phyloP scores from a whole-genome alignment of 2,329 filamentous ascomycete genomes.

The Akanthomyces uredinophilus region DNA sequence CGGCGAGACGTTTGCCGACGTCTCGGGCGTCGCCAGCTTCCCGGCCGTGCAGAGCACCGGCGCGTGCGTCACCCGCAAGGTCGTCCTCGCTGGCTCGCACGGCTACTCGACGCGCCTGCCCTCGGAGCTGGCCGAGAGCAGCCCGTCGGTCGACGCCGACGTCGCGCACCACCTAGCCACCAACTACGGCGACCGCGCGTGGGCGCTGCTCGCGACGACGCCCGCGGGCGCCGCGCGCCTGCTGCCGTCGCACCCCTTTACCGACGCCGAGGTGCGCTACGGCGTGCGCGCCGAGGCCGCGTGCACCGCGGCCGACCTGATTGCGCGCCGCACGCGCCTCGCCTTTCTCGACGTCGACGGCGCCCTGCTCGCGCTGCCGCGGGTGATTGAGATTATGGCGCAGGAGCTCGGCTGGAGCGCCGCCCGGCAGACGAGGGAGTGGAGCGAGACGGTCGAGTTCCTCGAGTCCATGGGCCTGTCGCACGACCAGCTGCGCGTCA shows the following conservation, averaged over 20 bases:
- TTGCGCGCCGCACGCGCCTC: conserved; percentile 64
- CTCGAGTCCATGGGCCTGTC: conserved; percentile 41
- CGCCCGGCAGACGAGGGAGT: conserved; percentile 49
- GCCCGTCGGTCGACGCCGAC: conserved; percentile 30
- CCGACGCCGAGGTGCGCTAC: conserved; percentile 69
- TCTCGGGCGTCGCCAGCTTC: conserved; percentile 55
- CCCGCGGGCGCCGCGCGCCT: conserved; percentile 55
- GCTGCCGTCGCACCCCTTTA: conserved; percentile 62
- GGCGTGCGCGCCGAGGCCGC: conserved; percentile 68
- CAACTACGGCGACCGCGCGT: conserved; percentile 54
- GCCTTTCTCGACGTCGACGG: conserved; percentile 73
- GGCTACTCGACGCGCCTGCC: conserved; percentile 47
- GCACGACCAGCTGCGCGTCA: conserved; percentile 18
- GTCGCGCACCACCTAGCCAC: conserved; percentile 38
- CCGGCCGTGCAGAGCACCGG: conserved; percentile 53
- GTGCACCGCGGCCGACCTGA: conserved; percentile 65
- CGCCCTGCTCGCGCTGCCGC: conserved; percentile 62
- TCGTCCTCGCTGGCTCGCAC: conserved; percentile 71
- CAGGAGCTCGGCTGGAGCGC: conserved; percentile 62
- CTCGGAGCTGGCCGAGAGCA: conserved; percentile 30
- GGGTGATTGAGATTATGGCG: conserved; percentile 67
- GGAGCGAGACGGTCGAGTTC: conserved; percentile 49
- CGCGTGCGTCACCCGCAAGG: conserved; percentile 66
- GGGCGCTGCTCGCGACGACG: conserved; percentile 59
- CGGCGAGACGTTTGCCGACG: conserved; percentile 53